Conservation (phyloP, 129 eudicot species). For the Pseudognaphalium luteoalbum region DNA sequence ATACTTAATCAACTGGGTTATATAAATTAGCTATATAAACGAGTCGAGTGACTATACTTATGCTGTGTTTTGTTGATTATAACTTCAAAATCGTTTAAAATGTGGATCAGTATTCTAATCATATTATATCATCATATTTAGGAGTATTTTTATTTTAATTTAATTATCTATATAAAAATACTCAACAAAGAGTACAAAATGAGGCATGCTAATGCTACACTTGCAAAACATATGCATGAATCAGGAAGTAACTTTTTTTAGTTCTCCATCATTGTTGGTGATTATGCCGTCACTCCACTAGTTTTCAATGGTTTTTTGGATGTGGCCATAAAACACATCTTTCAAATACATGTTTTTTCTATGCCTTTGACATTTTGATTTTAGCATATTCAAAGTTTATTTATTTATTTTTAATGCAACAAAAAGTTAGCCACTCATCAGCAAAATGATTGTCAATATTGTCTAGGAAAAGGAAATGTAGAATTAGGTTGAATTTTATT, state of each 20-base stretch:
- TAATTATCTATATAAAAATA: no score
- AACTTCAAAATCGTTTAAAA: no score
- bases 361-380: slow-evolving; percentile 6
- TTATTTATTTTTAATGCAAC: not conserved
- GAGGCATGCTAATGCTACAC: not conserved
- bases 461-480: not conserved
- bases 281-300: slow-evolving; percentile 6
- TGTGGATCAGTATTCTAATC: no score
- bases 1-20: no score
- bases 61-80: no score
- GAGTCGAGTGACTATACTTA: no score
- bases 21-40: no score
- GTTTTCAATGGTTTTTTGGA: not conserved
- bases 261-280: slow-evolving; percentile 14
- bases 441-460: not conserved
- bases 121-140: no score
- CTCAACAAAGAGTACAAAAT: not conserved
- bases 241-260: slow-evolving; percentile 11
- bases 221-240: not conserved
- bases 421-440: not conserved
- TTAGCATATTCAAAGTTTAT: not conserved
- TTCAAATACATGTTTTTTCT: slow-evolving; percentile 6
- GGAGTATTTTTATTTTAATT: no score
- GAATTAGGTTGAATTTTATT: not conserved
- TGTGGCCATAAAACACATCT: not conserved